Evolutionary conservation across 2,329 filamentous ascomycete genomes (phyloP), one percentile per base, ranked within the genome.

Genomic region (Venturiaceae sp.): DNA sequence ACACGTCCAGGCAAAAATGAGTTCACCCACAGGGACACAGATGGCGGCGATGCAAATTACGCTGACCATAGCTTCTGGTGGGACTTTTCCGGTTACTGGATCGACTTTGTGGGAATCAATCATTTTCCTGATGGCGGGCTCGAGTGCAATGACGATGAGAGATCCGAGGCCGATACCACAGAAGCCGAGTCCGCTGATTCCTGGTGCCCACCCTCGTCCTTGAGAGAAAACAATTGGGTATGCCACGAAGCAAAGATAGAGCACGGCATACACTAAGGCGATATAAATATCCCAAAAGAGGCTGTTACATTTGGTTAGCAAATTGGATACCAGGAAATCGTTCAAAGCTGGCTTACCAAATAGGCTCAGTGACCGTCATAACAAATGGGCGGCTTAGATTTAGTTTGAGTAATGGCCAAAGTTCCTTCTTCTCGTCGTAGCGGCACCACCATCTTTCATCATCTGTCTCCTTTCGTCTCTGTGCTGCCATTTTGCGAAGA

Each of bases 211-310:
- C 61, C 89, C 89, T 19, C 92, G 86, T 60, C 83, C 73, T 41
- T 86, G 77, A 11, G 79, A 77, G 72, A 94, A 96, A 60, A 95
- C 87, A 60, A 95, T 87, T 0, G 91, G 91, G 69, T 95, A 95
- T 13, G 89, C 90, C 16, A 95, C 86, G 74, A 96, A 96, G 72
- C 90, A 95, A 33, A 96, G 83, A 67, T 94, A 94, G 1, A 96
- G 77, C 41, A 95, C 90, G 19, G 85, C 88, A 69, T 96, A 96
- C 36, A 95, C 83, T 39, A 95, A 75, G 0, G 88, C 82, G 62
- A 87, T 82, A 64, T 87, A 87, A 34, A 84, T 69, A 66, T 87
- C 82, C 84, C 84, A 92, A 68, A 84, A 85, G 32, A 92, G 87
- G 75, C 85, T 87, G 59, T 16, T 41, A 36, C 19, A 2, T 34